Percentiles rank a stretch among this genome's conserved stretches.
Evolutionary conservation across 345 rosid genomes (phyloP).

Genomic region (Psidium guajava): DNA sequence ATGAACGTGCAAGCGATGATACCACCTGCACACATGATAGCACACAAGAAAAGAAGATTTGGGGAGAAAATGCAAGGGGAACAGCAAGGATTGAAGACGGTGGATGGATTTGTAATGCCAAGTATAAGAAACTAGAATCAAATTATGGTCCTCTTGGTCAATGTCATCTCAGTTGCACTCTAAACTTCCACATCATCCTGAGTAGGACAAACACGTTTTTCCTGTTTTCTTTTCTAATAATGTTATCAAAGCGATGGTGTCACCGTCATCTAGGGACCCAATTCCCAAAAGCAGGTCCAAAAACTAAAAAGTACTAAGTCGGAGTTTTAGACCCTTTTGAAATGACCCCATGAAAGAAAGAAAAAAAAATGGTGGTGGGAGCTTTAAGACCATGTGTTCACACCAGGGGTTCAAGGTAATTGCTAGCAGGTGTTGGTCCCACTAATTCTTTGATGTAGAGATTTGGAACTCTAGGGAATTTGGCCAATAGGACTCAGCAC

Average conservation of each 20-base stretch:
- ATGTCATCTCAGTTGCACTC: not conserved
- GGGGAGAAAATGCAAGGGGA: not conserved
- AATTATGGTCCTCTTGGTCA: not conserved
- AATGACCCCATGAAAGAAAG: not conserved
- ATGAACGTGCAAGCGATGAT: not conserved
- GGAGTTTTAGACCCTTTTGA: constrained; percentile 4
- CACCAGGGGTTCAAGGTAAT: constrained; percentile 3
- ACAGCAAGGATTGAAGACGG: not conserved
- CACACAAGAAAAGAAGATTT: not conserved
- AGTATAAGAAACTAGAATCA: not conserved
- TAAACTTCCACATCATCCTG: constrained; percentile 27
- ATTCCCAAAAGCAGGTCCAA: not conserved
- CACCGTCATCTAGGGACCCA: constrained; percentile 5
- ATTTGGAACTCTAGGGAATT: not conserved
- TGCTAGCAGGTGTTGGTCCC: not conserved
- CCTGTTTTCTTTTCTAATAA: not conserved
- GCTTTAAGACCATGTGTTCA: constrained; percentile 11
- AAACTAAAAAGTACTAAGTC: constrained; percentile 10
- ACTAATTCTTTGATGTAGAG: not conserved
- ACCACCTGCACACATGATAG: not conserved
- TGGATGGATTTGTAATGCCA: not conserved
- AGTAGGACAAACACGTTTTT: constrained; percentile 41
- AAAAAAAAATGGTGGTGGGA: constrained; percentile 6
- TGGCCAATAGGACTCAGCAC: not conserved
- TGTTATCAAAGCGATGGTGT: not conserved